Base-by-base conservation (phyloP, 352 stramenopile genomes). In the Aphanomyces invadans region DNA sequence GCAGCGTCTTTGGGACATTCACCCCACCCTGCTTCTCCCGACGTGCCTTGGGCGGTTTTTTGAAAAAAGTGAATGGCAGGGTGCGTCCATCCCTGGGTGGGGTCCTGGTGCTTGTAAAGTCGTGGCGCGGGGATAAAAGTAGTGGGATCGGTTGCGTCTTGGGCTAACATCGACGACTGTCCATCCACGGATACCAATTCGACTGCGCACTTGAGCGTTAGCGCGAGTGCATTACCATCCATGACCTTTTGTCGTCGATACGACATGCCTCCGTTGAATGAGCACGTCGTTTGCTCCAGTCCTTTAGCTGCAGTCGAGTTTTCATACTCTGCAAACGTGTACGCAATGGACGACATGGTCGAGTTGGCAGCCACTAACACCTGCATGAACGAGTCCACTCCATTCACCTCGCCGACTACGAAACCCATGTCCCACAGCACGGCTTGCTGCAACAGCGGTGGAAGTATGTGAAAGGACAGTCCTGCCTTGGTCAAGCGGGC, bases 341-440 rank as follows among this genome's bases (percentile, higher is more conserved):
- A 36, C 21, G 28, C 33, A n/a, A 65, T 65, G 28, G 31, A 52
- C 11, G 57, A 19, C 57, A 65, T 53, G 15, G 31, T 25, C n/a
- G 21, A 26, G 32, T 21, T 21, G 10, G 12, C 23, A 11, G 11
- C 17, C 12, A 42, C 42, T 23, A 51, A 53, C 10, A 65, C 57
- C 45, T 65, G 57, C 57, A 65, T 9, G 25, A 51, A 53, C 7
- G 57, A n/a, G 38, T 65, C 57, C 21, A 36, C 42, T 19, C 57
- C 57, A 25, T 36, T 55, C 1, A 65, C 38, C 4, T 65, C 25
- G 15, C 33, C 57, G 5, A 65, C 57, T 11, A 65, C 57, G 11
- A 51, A 38, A 4, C 33, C 57, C 36, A 65, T 53, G 57, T 65
- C 57, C 57, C 57, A 65, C 11, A 65, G 36, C 39, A 65, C 5